These are phyloP conservation scores for Puccinia hordei DNA, from an alignment of 1,284 basidiomycete genomes.

Conservation along the genomic window DNA sequence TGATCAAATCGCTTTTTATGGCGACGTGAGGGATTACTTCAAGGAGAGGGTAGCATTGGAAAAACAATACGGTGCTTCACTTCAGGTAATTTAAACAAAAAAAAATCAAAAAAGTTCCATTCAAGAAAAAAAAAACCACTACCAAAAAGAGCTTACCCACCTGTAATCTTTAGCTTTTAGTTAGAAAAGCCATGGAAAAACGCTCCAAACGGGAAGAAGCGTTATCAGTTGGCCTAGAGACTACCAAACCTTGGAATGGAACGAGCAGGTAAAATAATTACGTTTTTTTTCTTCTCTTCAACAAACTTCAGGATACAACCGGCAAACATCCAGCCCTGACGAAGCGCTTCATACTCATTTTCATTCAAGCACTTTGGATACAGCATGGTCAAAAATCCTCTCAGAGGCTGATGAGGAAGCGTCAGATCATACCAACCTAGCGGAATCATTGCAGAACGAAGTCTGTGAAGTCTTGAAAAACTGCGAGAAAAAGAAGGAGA, in stretches of 20 bases:
- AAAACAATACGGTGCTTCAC: conserved; percentile 68
- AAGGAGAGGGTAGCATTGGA: conserved; percentile 69
- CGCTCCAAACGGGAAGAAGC: conserved; percentile 65
- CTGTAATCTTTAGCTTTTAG: conserved; percentile 64
- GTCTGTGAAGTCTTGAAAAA: conserved; percentile 69
- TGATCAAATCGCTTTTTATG: conserved; percentile 51
- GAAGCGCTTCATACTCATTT: neutral
- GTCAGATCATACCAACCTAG: conserved; percentile 70
- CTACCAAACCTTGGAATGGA: conserved; percentile 68
- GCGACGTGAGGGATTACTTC: conserved; percentile 66
- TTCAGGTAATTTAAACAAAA: conserved; percentile 7
- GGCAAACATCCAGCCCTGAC: neutral
- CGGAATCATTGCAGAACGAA: conserved; percentile 67
- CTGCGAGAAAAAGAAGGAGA: conserved; percentile 68
- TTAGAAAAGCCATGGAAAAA: conserved; percentile 71
- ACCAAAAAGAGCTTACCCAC: neutral
- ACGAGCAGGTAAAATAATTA: conserved; percentile 59
- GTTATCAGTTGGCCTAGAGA: conserved; percentile 69
- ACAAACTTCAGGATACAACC: neutral
- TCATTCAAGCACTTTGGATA: conserved; percentile 67
- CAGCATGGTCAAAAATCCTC: conserved; percentile 70
- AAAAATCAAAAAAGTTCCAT: no score
- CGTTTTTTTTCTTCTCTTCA: conserved; percentile 63
- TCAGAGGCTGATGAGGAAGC: conserved; percentile 67
- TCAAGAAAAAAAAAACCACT: neutral